Conservation (phyloP, 371 early-diverging fungal species). For the Chytridiales sp. region DNA sequence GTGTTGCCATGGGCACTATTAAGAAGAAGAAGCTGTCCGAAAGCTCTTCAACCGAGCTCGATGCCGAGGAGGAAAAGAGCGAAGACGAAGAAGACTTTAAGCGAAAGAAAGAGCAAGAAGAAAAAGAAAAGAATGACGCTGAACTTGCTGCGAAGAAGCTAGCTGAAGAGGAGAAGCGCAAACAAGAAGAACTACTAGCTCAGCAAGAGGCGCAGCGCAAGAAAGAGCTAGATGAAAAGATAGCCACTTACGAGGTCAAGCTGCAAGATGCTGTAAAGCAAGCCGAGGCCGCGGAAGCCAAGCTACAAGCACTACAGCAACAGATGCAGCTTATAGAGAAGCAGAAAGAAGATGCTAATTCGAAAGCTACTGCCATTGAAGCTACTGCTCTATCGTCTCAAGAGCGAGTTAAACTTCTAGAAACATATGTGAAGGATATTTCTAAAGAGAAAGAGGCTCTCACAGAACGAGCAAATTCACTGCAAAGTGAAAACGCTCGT, state of each 20-base stretch:
- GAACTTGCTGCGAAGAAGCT: background rate
- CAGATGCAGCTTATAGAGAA: background rate
- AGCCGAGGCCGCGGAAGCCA: background rate
- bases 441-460: constrained; percentile 9
- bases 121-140: constrained; percentile 3
- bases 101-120: constrained; percentile 14
- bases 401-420: constrained; percentile 23
- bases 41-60: constrained; percentile 21
- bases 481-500: background rate
- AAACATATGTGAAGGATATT: constrained; percentile 23
- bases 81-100: constrained; percentile 33
- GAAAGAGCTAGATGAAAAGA: constrained; percentile 19
- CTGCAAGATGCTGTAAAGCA: constrained; percentile 5
- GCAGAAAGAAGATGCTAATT: constrained; percentile 5
- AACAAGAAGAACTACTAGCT: constrained; percentile 4
- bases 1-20: constrained; percentile 31
- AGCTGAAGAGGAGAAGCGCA: background rate
- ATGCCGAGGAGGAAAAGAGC: background rate
- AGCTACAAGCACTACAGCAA: constrained; percentile 1
- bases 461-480: background rate
- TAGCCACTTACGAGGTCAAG: constrained; percentile 19
- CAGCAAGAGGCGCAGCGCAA: constrained; percentile 18
- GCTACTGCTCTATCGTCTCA: constrained; percentile 14
- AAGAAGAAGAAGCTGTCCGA: constrained; percentile 39
- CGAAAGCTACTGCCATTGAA: constrained; percentile 7